Conservation (phyloP, 805 yeast species). For the Debaryomyces castellii region DNA sequence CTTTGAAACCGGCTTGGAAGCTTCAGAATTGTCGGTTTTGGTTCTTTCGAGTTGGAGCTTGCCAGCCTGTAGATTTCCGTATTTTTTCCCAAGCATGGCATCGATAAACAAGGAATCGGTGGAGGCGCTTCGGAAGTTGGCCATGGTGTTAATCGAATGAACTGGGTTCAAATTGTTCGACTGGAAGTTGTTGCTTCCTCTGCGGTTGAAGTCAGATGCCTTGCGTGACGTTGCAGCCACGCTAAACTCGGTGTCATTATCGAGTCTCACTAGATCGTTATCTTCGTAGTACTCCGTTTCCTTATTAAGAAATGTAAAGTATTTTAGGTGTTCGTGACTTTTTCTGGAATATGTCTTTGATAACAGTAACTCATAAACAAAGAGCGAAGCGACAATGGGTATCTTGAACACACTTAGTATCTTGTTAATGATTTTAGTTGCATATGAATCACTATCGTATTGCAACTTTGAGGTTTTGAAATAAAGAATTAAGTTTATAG, state of each 20-base stretch:
- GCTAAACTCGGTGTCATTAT: slow-evolving; percentile 27
- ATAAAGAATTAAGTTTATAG: slow-evolving; percentile 38
- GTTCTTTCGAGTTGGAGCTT: slow-evolving; percentile 5
- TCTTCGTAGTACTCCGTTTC: slow-evolving; percentile 30
- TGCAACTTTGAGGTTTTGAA: slow-evolving; percentile 29
- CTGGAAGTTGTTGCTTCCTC: slow-evolving; percentile 11
- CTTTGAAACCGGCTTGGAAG: neutral
- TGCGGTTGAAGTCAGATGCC: slow-evolving; percentile 19
- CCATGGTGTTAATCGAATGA: slow-evolving; percentile 33
- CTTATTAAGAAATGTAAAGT: slow-evolving; percentile 34
- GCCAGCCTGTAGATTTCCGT: slow-evolving; percentile 4
- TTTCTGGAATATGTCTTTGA: slow-evolving; percentile 18
- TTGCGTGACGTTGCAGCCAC: slow-evolving; percentile 24
- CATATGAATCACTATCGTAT: slow-evolving; percentile 6
- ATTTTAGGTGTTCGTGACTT: slow-evolving; percentile 20
- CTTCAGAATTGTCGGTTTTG: slow-evolving; percentile 3
- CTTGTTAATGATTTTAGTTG: slow-evolving; percentile 8
- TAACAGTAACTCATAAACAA: slow-evolving; percentile 28
- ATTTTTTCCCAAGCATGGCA: slow-evolving; percentile 28
- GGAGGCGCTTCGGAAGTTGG: slow-evolving; percentile 37
- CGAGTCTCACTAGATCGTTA: slow-evolving; percentile 22
- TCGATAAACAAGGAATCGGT: slow-evolving; percentile 39
- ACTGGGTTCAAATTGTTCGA: slow-evolving; percentile 18
- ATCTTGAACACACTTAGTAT: slow-evolving; percentile 30
- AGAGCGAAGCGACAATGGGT: slow-evolving; percentile 34